Evolutionary conservation across 2,329 filamentous ascomycete genomes (phyloP).

Genomic region (Aschersonia sp.): DNA sequence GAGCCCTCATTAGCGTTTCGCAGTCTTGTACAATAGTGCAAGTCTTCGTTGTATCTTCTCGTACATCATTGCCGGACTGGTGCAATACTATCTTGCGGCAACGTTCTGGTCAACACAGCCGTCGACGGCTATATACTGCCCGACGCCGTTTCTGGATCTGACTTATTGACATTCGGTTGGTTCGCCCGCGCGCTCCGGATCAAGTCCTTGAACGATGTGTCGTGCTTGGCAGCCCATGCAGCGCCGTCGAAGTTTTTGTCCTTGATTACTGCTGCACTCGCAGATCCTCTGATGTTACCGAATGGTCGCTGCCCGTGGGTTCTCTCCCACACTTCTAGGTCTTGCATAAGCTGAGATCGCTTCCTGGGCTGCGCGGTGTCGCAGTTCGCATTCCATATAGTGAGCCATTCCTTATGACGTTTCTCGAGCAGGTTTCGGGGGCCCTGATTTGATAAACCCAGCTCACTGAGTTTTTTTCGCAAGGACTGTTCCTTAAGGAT

Average conservation of each 20-base stretch:
- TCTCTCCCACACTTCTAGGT: constrained; percentile 76
- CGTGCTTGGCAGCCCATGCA: constrained; percentile 62
- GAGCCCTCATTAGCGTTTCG: too few relatives aligned
- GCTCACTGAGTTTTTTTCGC: constrained; percentile 66
- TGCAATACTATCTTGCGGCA: too few relatives aligned
- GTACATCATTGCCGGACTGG: too few relatives aligned
- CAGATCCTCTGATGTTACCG: constrained; percentile 15
- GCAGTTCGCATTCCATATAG: constrained; percentile 93
- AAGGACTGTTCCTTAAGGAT: constrained; percentile 69
- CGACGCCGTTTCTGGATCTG: constrained; percentile 1
- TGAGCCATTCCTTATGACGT: constrained; percentile 86
- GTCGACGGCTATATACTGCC: not conserved
- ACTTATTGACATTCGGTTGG: constrained; percentile 21
- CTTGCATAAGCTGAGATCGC: constrained; percentile 58
- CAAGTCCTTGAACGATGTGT: constrained; percentile 60
- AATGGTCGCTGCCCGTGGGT: constrained; percentile 54
- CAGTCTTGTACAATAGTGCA: too few relatives aligned
- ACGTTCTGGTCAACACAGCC: not conserved
- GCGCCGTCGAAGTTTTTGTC: constrained; percentile 78
- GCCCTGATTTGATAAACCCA: constrained; percentile 63
- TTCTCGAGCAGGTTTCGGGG: constrained; percentile 55
- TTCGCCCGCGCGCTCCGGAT: constrained; percentile 54
- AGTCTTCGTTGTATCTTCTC: too few relatives aligned
- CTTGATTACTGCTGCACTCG: constrained; percentile 42
- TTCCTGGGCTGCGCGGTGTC: constrained; percentile 63